Evolutionary conservation across 345 rosid genomes (phyloP), one percentile per base, ranked within the genome.

Genomic region (Salix viminalis): DNA sequence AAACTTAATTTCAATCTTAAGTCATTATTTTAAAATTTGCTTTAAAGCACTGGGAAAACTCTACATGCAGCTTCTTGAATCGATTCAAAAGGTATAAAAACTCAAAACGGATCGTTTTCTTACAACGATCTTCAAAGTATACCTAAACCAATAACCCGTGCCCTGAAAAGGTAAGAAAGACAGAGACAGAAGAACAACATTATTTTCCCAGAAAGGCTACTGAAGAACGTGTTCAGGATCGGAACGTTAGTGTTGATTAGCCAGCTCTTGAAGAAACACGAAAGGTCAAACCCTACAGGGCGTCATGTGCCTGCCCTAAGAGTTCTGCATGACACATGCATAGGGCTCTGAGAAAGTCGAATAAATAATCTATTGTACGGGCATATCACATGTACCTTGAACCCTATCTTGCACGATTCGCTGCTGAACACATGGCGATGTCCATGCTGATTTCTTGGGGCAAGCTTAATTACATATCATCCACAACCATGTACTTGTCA

Each of bases 221-320:
- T 50, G 56, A 4, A 48, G 52, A 14, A 44, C 16, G 14, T 34
- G 37, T 5, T 34, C 37, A 5, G 7, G 37, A 5, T 18, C 0
- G n/a, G 58, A 1, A 18, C 12, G 28, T 34, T 34, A 34, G 37
- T 34, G 37, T 36, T 54, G 24, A 24, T 18, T 41, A 60, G 34
- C 42, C 4, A 21, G 4, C 15, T 12, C 65, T 28, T 10, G 60
- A 11, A 28, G n/a, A 21, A 6, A 36, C 2, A 7, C 2, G 0
- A 13, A 71, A 52, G 24, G 80, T 62, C 71, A 46, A 52, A 68
- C 37, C 18, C 36, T 61, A 44, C 0, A 21, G 23, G 13, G 3
- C 41, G 1, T 41, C 84, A 78, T 71, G 73, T 75, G 82, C 4
- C 5, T 11, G 26, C 14, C 75, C 71, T 62, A 61, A 64, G 26